phyloP scores from a whole-genome alignment of 2,329 filamentous ascomycete genomes.

The Xylaria sp. region DNA sequence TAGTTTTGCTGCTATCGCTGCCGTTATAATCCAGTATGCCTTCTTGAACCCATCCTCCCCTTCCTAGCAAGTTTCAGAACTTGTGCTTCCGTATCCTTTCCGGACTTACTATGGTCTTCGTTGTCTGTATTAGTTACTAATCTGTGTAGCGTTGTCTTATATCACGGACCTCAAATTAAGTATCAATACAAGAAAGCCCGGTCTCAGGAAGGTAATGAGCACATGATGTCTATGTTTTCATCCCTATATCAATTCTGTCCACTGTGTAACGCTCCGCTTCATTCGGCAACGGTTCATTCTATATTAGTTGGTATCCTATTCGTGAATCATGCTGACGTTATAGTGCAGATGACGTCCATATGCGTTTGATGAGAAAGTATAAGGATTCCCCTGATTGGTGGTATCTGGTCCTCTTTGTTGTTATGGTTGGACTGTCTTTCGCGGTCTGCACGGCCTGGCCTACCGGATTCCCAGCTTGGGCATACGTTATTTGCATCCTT shows the following conservation, averaged over 20 bases:
- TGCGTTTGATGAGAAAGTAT: slow-evolving; percentile 71
- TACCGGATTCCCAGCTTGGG: slow-evolving; percentile 69
- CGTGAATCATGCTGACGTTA: slow-evolving; percentile 15
- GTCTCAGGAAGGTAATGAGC: slow-evolving; percentile 58
- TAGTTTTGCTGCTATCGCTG: slow-evolving; percentile 74
- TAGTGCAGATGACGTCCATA: slow-evolving; percentile 59
- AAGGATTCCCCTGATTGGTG: slow-evolving; percentile 70
- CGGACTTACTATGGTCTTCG: background rate
- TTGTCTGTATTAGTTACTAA: background rate
- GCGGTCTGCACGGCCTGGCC: slow-evolving; percentile 66
- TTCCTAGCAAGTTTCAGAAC: background rate
- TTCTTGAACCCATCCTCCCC: background rate
- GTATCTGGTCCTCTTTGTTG: slow-evolving; percentile 63
- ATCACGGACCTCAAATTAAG: slow-evolving; percentile 67
- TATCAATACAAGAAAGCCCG: slow-evolving; percentile 66
- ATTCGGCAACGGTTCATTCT: too few relatives aligned
- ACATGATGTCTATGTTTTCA: background rate
- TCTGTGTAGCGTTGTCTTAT: slow-evolving; percentile 56
- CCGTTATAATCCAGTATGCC: slow-evolving; percentile 63
- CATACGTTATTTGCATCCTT: slow-evolving; percentile 66
- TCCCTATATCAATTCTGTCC: background rate
- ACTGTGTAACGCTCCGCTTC: too few relatives aligned
- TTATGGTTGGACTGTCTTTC: slow-evolving; percentile 67
- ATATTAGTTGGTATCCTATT: background rate
- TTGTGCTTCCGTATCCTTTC: background rate